Conservation (phyloP, 805 yeast genomes). For the Candida ovalis region DNA sequence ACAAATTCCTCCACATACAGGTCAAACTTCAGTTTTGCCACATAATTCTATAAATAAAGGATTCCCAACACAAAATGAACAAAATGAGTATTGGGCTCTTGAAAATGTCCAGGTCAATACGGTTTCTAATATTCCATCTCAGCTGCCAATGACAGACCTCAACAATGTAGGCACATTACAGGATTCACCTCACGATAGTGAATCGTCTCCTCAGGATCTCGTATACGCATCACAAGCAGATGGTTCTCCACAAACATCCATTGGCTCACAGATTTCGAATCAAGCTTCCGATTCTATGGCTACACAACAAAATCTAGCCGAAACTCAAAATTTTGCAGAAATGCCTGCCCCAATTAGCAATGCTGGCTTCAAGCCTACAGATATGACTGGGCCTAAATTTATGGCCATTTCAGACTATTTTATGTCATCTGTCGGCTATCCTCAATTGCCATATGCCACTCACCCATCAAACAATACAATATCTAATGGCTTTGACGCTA, state of each 20-base stretch:
- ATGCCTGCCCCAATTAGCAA: background rate
- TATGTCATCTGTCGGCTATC: background rate
- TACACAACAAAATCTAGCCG: background rate
- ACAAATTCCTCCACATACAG: too few relatives aligned
- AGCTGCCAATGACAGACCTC: background rate
- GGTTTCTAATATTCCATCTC: background rate
- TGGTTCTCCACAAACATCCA: background rate
- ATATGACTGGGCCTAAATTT: background rate
- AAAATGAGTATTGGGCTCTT: background rate
- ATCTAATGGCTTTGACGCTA: background rate
- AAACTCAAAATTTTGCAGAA: background rate
- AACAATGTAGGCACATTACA: background rate
- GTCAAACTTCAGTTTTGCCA: background rate
- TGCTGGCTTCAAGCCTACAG: background rate
- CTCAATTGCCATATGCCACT: background rate
- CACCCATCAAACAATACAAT: background rate
- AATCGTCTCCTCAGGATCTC: background rate
- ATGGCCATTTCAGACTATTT: background rate
- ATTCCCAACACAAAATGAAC: background rate
- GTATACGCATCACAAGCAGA: background rate
- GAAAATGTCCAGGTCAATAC: background rate
- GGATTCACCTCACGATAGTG: background rate
- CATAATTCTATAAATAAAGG: background rate
- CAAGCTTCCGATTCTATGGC: background rate
- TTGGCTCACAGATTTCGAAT: background rate